Conservation (phyloP, 2,329 filamentous ascomycete genomes). For the Parascedosporium putredinis region DNA sequence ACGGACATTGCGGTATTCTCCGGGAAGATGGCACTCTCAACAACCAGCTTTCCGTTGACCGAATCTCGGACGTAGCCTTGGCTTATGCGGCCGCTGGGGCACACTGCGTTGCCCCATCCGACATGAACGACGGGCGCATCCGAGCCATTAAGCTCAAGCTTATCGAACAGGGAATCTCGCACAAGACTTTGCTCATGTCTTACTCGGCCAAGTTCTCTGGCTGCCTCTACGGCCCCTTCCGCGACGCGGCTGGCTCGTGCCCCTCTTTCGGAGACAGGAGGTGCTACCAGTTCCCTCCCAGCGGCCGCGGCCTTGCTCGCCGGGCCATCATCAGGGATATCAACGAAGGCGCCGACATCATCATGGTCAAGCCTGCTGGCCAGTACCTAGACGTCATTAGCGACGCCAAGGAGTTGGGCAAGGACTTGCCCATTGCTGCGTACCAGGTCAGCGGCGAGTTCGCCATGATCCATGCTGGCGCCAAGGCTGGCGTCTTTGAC, state of each 20-base stretch:
- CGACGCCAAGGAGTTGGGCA: constrained; percentile 88
- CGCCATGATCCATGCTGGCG: constrained; percentile 93
- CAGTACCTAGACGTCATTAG: constrained; percentile 97
- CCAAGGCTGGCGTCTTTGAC: constrained; percentile 94
- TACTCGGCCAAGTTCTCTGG: constrained; percentile 98
- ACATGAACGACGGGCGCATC: constrained; percentile 98
- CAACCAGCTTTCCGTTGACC: constrained; percentile 86
- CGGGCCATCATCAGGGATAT: constrained; percentile 87
- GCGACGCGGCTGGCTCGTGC: constrained; percentile 83
- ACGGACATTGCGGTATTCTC: constrained; percentile 94
- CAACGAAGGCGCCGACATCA: constrained; percentile 87
- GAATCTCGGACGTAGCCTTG: constrained; percentile 94
- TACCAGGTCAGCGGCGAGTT: constrained; percentile 97
- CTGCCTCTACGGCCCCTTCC: constrained; percentile 93
- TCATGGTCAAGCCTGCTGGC: constrained; percentile 97
- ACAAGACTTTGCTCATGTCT: constrained; percentile 88
- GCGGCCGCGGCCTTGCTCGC: constrained; percentile 81
- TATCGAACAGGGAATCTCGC: constrained; percentile 87
- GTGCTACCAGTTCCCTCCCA: constrained; percentile 93
- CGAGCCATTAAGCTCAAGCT: constrained; percentile 96
- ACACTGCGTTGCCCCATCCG: constrained; percentile 91
- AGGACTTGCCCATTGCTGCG: constrained; percentile 83
- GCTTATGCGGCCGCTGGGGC: constrained; percentile 93
- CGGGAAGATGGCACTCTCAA: constrained; percentile 87
- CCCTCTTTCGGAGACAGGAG: constrained; percentile 90